Conservation (phyloP, 148 eudicot species). For the Fallopia convolvulus region DNA sequence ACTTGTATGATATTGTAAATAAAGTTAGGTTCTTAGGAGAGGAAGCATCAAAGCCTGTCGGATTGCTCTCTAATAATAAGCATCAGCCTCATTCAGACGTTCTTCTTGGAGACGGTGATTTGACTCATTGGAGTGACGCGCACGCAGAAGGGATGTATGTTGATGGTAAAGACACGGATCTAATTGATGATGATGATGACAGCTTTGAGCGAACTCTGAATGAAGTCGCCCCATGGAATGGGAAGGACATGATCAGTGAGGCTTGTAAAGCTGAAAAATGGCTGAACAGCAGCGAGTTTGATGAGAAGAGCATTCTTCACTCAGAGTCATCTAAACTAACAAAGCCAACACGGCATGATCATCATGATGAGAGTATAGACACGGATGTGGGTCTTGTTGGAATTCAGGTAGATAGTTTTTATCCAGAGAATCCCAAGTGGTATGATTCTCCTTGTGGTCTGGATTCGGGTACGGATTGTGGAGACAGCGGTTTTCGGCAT, state of each 20-base stretch:
- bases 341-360: constrained; percentile 53
- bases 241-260: constrained; percentile 54
- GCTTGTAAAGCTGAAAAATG: constrained; percentile 78
- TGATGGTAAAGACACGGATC: constrained; percentile 55
- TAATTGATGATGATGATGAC: constrained; percentile 85
- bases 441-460: constrained; percentile 88
- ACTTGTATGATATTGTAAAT: constrained; percentile 60
- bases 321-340: constrained; percentile 60
- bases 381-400: constrained; percentile 73
- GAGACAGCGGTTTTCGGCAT: constrained; percentile 57
- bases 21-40: constrained; percentile 64
- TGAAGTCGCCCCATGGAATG: constrained; percentile 80
- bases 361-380: constrained; percentile 47
- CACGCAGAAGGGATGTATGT: constrained; percentile 54
- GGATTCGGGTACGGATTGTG: constrained; percentile 78
- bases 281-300: constrained; percentile 60
- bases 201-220: constrained; percentile 78
- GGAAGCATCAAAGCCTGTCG: constrained; percentile 45
- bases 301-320: constrained; percentile 68
- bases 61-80: constrained; percentile 43
- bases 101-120: constrained; percentile 60
- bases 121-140: constrained; percentile 67
- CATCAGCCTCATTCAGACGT: constrained; percentile 47
- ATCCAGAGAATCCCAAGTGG: constrained; percentile 90
- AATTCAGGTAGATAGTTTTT: constrained; percentile 80